A percentile compares a stretch with the other conserved stretches of the same genome.
These are phyloP conservation scores for Aspergillus aculeatinus DNA, from an alignment of 2,329 filamentous ascomycete genomes.

Conservation along the genomic window DNA sequence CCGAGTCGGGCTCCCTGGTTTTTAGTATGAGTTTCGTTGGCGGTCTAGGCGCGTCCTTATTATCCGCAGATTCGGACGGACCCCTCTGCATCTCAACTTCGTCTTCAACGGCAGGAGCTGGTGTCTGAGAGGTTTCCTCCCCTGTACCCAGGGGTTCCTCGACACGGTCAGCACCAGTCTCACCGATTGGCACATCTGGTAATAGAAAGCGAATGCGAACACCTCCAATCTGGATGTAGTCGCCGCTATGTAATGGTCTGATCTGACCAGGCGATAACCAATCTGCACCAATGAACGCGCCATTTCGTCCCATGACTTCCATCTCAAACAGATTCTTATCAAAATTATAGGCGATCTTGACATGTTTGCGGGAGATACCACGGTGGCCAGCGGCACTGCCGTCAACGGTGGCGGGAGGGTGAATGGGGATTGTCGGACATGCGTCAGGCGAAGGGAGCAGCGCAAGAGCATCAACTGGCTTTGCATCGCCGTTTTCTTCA, in stretches of 20 bases:
- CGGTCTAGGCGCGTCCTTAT: conserved; percentile 28
- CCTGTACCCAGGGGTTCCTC: conserved; percentile 42
- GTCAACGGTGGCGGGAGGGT: conserved; percentile 51
- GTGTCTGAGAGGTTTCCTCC: conserved; percentile 32
- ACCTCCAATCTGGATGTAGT: conserved; percentile 60
- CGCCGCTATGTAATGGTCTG: conserved; percentile 55
- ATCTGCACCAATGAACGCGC: conserved; percentile 55
- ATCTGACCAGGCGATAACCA: conserved; percentile 50
- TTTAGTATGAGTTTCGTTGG: conserved; percentile 30
- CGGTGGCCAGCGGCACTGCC: conserved; percentile 52
- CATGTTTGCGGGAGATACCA: conserved; percentile 62
- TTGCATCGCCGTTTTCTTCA: conserved; percentile 37
- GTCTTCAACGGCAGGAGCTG: conserved; percentile 44
- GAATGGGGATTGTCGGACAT: conserved; percentile 60
- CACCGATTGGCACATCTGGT: conserved; percentile 51
- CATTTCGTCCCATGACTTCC: conserved; percentile 59
- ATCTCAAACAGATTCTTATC: conserved; percentile 58
- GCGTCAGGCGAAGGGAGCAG: conserved; percentile 53
- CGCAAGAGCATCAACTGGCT: conserved; percentile 48
- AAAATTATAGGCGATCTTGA: conserved; percentile 61
- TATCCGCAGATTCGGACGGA: conserved; percentile 28
- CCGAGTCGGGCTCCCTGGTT: conserved; percentile 29
- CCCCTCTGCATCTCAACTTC: conserved; percentile 36
- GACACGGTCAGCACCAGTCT: conserved; percentile 49
- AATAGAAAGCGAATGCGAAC: conserved; percentile 58